Conservation (phyloP, 768 basidiomycete species). For the Macrocybe gigantea region DNA sequence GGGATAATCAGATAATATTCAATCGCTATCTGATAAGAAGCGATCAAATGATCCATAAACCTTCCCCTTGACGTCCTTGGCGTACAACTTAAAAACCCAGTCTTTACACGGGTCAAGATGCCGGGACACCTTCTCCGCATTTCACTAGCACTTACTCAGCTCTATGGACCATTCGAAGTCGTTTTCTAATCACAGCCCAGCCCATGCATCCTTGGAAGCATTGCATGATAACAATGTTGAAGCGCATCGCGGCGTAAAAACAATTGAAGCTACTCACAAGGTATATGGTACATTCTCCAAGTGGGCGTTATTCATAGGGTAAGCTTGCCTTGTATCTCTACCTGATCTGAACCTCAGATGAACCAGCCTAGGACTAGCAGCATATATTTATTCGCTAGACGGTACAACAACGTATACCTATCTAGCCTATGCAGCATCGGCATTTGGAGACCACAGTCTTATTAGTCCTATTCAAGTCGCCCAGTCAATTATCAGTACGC, state of each 20-base stretch:
- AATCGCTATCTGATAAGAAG: no score
- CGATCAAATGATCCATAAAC: no score
- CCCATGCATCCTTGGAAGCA: no score
- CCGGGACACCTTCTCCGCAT: no score
- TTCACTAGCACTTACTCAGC: no score
- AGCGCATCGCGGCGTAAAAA: constrained; percentile 36
- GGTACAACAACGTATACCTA: constrained; percentile 64
- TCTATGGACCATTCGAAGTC: no score
- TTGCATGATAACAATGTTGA: constrained; percentile 9
- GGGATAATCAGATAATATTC: no score
- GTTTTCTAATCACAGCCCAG: no score
- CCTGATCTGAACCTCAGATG: neutral
- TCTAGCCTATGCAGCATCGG: constrained; percentile 50
- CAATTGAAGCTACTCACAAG: constrained; percentile 44
- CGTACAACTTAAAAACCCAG: no score
- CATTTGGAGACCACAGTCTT: constrained; percentile 46
- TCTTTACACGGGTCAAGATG: no score
- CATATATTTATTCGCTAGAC: constrained; percentile 77
- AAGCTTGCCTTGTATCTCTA: constrained; percentile 3
- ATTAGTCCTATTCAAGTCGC: constrained; percentile 50
- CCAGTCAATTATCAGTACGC: constrained; percentile 48
- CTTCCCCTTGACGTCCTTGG: no score
- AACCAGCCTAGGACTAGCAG: constrained; percentile 53
- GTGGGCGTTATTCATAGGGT: constrained; percentile 61
- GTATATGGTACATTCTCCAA: constrained; percentile 49